Conservation (phyloP, 2,329 filamentous ascomycete genomes). For the Alternaria angustiovoidea region DNA sequence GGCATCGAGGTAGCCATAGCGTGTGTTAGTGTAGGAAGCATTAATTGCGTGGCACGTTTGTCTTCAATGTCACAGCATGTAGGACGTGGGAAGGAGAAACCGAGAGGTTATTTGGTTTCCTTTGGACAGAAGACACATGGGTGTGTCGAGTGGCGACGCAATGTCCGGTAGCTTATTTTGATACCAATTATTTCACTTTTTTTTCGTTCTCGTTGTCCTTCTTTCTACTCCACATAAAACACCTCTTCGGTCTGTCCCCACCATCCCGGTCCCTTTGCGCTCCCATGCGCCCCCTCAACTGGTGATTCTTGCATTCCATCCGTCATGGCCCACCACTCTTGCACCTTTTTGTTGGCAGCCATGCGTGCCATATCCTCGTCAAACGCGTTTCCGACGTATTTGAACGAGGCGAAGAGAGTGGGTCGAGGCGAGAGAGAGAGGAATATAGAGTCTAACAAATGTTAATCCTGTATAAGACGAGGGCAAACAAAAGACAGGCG, state of each 20-base stretch:
- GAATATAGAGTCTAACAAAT: constrained; percentile 69
- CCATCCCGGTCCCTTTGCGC: constrained; percentile 58
- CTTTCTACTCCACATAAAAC: constrained; percentile 60
- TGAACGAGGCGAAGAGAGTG: constrained; percentile 78
- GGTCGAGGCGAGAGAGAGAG: constrained; percentile 66
- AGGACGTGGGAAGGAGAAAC: neutral
- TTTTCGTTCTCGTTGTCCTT: neutral
- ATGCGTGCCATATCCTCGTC: constrained; percentile 79
- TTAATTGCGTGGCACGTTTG: too few relatives aligned
- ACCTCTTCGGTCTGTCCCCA: constrained; percentile 76
- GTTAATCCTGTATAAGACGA: neutral
- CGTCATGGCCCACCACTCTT: constrained; percentile 83
- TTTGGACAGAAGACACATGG: neutral
- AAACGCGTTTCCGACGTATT: constrained; percentile 78
- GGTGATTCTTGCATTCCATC: constrained; percentile 73
- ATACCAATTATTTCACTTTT: constrained; percentile 4
- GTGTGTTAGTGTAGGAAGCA: neutral
- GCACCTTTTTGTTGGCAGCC: constrained; percentile 74
- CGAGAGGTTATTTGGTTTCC: too few relatives aligned
- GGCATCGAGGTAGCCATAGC: neutral
- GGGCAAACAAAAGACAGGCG: constrained; percentile 52
- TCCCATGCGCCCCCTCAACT: constrained; percentile 58
- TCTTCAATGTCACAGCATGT: neutral
- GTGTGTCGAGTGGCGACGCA: neutral
- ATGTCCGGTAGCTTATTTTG: neutral